Conservation (phyloP, 225 moss, liverwort and hornwort genomes). For the Pseudisothecium myosuroides region DNA sequence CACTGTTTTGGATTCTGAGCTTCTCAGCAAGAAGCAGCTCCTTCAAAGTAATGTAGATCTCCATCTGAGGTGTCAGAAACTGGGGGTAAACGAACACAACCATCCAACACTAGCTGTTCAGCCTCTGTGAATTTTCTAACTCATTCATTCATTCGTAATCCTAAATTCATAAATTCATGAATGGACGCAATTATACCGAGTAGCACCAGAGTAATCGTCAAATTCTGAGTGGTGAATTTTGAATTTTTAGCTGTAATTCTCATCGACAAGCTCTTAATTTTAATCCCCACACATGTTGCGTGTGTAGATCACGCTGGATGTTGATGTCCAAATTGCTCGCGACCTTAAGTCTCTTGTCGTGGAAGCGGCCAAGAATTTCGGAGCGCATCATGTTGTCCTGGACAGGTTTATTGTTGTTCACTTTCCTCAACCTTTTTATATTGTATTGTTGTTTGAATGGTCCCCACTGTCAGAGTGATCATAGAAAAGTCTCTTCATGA, state of each 20-base stretch:
- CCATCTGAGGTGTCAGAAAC: slow-evolving; percentile 37
- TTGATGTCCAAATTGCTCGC: slow-evolving; percentile 30
- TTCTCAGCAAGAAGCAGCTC: slow-evolving; percentile 21
- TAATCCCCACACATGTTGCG: not conserved
- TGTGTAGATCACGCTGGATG: slow-evolving; percentile 27
- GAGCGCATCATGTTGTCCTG: slow-evolving; percentile 43
- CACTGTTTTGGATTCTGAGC: slow-evolving; percentile 13
- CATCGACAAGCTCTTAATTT: not conserved
- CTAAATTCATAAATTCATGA: too few relatives aligned
- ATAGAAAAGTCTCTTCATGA: not conserved
- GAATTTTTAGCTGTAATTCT: not conserved
- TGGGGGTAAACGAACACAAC: slow-evolving; percentile 18
- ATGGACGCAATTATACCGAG: not conserved
- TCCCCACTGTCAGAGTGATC: not conserved
- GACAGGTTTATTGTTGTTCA: slow-evolving; percentile 26
- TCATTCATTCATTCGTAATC: not conserved
- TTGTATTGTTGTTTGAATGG: not conserved
- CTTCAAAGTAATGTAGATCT: slow-evolving; percentile 31
- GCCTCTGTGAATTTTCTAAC: not conserved
- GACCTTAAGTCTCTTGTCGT: slow-evolving; percentile 34
- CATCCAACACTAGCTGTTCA: not conserved
- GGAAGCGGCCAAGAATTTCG: slow-evolving; percentile 42
- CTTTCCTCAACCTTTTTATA: not conserved
- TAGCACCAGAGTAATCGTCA: not conserved
- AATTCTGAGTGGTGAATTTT: not conserved